Evolutionary conservation across 2,329 filamentous ascomycete species (phyloP).

Genomic region (Aspergillus tanneri): DNA sequence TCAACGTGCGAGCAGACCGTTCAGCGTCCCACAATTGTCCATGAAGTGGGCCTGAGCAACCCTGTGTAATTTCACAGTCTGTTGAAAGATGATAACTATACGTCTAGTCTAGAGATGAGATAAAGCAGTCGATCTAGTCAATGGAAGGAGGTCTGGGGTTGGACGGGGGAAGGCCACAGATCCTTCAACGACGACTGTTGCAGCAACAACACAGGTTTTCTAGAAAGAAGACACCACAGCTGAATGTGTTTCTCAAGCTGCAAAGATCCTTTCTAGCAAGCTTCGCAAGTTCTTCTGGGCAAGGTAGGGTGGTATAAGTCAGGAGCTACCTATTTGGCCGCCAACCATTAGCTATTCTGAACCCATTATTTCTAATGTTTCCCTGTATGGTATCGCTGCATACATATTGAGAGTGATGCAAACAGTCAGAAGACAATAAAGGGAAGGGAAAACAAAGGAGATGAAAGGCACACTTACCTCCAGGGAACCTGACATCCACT

Average conservation of each 20-base stretch:
- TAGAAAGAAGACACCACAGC: no score
- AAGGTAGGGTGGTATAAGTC: not conserved
- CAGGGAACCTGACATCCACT: constrained; percentile 5
- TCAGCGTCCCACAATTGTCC: constrained; percentile 51
- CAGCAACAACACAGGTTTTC: no score
- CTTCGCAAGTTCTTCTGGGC: not conserved
- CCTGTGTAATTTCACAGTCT: constrained; percentile 2
- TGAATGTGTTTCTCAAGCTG: not conserved
- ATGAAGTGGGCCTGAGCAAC: constrained; percentile 33
- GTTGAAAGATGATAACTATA: not conserved
- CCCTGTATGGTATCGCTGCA: not conserved
- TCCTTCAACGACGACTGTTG: no score
- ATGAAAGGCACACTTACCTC: constrained; percentile 9
- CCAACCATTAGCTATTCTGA: constrained; percentile 2
- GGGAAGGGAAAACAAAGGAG: not conserved
- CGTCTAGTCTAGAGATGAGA: not conserved
- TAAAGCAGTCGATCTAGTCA: not conserved
- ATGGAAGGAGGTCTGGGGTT: not conserved
- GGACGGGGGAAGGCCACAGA: not conserved
- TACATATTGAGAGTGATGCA: not conserved
- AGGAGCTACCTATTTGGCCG: constrained; percentile 7
- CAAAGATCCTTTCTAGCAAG: not conserved
- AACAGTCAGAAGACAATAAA: not conserved
- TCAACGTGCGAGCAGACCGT: constrained; percentile 50
- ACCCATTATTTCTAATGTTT: not conserved